A percentile compares a stretch with the other conserved stretches of the same genome.
phyloP scores from a whole-genome alignment of 2,329 filamentous ascomycete genomes.

The Bertia moriformis region DNA sequence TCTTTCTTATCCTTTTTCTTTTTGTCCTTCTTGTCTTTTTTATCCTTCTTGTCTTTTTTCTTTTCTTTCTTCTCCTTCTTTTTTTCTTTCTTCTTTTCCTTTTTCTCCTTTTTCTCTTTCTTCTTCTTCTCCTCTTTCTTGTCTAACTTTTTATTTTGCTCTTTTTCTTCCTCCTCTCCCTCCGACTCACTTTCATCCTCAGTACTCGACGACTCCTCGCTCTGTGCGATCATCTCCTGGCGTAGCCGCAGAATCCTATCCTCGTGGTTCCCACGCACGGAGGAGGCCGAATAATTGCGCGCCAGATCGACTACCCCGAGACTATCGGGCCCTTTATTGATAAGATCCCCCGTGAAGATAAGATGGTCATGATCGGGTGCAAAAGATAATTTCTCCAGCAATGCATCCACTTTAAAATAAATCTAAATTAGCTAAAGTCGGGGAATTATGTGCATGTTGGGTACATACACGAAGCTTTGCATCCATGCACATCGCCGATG shows the following conservation, averaged over 20 bases:
- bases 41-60: neutral
- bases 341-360: constrained; percentile 37
- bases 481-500: constrained; percentile 55
- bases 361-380: constrained; percentile 33
- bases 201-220: constrained; percentile 8
- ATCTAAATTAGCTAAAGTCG: neutral
- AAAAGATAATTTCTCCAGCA: constrained; percentile 40
- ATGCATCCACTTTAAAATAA: constrained; percentile 20
- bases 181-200: constrained; percentile 10
- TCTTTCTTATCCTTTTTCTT: neutral
- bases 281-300: constrained; percentile 38
- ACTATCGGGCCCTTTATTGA: constrained; percentile 51
- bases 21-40: neutral
- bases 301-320: constrained; percentile 41
- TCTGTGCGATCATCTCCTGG: constrained; percentile 16
- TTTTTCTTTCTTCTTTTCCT: neutral
- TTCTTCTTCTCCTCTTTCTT: no score
- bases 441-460: no score
- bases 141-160: neutral
- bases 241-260: constrained; percentile 45
- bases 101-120: no score
- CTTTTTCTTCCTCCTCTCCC: no score
- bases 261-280: constrained; percentile 54
- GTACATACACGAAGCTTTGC: constrained; percentile 34
- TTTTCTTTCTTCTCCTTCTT: no score